phyloP scores from a whole-genome alignment of 257 asterid genomes.

The Petunia axillaris region DNA sequence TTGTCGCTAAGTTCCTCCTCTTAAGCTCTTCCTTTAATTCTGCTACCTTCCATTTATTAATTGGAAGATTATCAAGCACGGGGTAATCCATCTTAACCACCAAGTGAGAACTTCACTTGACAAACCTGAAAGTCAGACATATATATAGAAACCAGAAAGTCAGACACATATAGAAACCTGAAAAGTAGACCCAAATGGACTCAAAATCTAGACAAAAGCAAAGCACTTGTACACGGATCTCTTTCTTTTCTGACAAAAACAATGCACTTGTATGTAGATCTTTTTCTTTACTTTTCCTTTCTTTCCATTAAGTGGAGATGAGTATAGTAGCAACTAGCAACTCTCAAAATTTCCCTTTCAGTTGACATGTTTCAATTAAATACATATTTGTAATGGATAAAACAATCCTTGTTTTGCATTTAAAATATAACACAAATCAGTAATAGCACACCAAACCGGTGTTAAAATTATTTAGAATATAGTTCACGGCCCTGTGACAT shows the following conservation, averaged over 20 bases:
- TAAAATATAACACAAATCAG: no score
- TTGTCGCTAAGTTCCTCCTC: conserved; percentile 37
- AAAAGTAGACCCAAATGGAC: not conserved
- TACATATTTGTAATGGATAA: not conserved
- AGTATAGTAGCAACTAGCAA: not conserved
- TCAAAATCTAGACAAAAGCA: not conserved
- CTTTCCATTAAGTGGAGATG: not conserved
- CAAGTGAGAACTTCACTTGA: conserved; percentile 13
- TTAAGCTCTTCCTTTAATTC: conserved; percentile 50
- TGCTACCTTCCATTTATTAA: conserved; percentile 49
- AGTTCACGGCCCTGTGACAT: not conserved
- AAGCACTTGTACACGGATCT: not conserved
- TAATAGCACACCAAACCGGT: not conserved
- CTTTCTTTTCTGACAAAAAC: not conserved
- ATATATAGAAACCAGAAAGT: not conserved
- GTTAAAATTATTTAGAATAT: not conserved
- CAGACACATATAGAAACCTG: not conserved
- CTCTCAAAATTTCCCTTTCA: not conserved
- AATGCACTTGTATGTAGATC: not conserved
- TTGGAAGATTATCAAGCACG: conserved; percentile 44
- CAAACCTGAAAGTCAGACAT: conserved; percentile 9
- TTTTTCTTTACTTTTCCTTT: not conserved
- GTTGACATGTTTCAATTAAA: not conserved
- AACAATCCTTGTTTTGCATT: not conserved
- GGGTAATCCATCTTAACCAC: conserved; percentile 35